Evolutionary conservation across 2,329 filamentous ascomycete species (phyloP).

Genomic region (Aspergillus pseudoglaucus): DNA sequence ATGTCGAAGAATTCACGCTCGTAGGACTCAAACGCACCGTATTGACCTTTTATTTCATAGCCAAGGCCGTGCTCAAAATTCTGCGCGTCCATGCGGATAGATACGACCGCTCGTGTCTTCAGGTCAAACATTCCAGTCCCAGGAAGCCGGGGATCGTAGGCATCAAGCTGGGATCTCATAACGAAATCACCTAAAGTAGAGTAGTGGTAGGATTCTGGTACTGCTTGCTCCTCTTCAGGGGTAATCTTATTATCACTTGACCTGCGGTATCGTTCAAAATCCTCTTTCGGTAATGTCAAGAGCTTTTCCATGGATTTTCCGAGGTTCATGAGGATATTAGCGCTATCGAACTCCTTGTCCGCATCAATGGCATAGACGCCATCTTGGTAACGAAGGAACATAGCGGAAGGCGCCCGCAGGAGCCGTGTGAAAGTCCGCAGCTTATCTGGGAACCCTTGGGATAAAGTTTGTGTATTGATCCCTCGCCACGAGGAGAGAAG

Average conservation of each 20-base stretch:
- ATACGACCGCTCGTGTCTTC: conserved; percentile 87
- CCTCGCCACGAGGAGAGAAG: conserved; percentile 77
- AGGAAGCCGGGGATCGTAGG: conserved; percentile 75
- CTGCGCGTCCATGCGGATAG: conserved; percentile 77
- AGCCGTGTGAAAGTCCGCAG: conserved; percentile 65
- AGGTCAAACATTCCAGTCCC: conserved; percentile 93
- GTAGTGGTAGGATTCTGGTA: conserved; percentile 78
- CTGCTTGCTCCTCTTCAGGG: conserved; percentile 60
- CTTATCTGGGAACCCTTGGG: conserved; percentile 58
- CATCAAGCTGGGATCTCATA: conserved; percentile 92
- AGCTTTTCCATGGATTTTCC: conserved; percentile 97
- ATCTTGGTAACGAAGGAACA: conserved; percentile 75
- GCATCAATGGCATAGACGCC: conserved; percentile 91
- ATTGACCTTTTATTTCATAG: conserved; percentile 74
- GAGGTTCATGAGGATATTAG: conserved; percentile 82
- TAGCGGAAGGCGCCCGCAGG: conserved; percentile 65
- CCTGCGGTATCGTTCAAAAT: conserved; percentile 79
- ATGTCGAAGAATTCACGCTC: conserved; percentile 96
- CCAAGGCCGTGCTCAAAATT: conserved; percentile 69
- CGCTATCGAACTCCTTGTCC: conserved; percentile 82
- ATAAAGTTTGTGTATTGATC: conserved; percentile 61
- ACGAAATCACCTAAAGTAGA: conserved; percentile 80
- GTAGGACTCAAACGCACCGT: conserved; percentile 81
- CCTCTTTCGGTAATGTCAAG: conserved; percentile 70
- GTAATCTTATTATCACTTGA: conserved; percentile 61